phyloP scores from a whole-genome alignment of 306 rosid genomes.

The Cotoneaster glaucophyllus region DNA sequence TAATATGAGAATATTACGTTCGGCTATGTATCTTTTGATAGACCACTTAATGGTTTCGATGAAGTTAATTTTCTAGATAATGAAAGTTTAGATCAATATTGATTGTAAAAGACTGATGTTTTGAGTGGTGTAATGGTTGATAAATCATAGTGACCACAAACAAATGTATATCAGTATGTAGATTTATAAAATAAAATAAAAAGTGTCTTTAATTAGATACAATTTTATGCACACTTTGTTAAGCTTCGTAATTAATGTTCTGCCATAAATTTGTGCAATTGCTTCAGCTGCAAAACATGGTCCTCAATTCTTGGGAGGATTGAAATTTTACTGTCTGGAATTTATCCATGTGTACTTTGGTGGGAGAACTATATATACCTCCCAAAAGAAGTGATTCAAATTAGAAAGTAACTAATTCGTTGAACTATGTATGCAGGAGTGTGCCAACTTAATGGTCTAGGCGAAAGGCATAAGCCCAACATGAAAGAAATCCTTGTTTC shows the following conservation, averaged over 20 bases:
- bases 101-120: not conserved
- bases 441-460: conserved; percentile 42
- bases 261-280: not conserved
- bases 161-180: not conserved
- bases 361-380: not conserved
- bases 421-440: conserved; percentile 48
- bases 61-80: no score
- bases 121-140: not conserved
- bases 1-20: no score
- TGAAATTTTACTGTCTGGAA: not conserved
- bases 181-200: not conserved
- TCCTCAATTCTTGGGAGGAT: not conserved
- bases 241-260: not conserved
- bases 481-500: conserved; percentile 58
- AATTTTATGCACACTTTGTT: no score
- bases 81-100: not conserved
- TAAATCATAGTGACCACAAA: not conserved
- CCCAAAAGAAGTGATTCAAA: not conserved
- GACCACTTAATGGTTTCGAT: no score
- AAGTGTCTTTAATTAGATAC: not conserved
- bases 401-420: not conserved
- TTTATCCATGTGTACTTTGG: not conserved
- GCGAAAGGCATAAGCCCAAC: conserved; percentile 55
- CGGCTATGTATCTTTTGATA: no score
- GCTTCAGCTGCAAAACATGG: not conserved